Evolutionary conservation across 2,329 filamentous ascomycete species (phyloP).

Genomic region (Botrytis galanthina): DNA sequence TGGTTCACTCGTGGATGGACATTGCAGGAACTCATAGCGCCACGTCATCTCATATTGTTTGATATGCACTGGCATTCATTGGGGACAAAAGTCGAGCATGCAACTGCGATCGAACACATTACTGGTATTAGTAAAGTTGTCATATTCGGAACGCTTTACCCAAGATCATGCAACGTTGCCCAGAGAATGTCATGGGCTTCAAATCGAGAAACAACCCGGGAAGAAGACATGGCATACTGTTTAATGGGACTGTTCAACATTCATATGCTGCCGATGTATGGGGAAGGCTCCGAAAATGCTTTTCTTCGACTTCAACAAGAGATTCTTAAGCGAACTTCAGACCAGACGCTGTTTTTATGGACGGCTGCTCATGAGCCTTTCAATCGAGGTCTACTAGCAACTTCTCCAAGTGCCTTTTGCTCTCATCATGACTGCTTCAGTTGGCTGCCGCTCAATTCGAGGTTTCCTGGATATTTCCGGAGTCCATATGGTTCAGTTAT

Average conservation of each 20-base stretch:
- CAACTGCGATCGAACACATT: fast-evolving
- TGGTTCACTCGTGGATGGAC: not conserved
- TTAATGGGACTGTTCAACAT: not conserved
- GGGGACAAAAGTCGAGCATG: not conserved
- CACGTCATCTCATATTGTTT: not conserved
- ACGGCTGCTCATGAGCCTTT: not conserved
- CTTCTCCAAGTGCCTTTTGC: not conserved
- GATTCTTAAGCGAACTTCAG: not conserved
- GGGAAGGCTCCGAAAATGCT: not conserved
- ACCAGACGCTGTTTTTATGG: not conserved
- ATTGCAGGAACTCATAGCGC: not conserved
- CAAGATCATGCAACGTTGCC: not conserved
- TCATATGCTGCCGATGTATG: not conserved
- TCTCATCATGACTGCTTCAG: not conserved
- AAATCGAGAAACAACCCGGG: not conserved
- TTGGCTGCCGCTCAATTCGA: not conserved
- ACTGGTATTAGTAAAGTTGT: not conserved
- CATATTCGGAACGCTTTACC: not conserved
- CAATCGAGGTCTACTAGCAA: not conserved
- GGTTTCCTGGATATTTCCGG: fast-evolving
- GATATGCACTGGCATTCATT: not conserved
- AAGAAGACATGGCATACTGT: not conserved
- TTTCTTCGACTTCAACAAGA: not conserved
- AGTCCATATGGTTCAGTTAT: not conserved
- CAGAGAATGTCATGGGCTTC: not conserved